Evolutionary conservation across 306 rosid genomes (phyloP).

Genomic region (Begonia masoniana): DNA sequence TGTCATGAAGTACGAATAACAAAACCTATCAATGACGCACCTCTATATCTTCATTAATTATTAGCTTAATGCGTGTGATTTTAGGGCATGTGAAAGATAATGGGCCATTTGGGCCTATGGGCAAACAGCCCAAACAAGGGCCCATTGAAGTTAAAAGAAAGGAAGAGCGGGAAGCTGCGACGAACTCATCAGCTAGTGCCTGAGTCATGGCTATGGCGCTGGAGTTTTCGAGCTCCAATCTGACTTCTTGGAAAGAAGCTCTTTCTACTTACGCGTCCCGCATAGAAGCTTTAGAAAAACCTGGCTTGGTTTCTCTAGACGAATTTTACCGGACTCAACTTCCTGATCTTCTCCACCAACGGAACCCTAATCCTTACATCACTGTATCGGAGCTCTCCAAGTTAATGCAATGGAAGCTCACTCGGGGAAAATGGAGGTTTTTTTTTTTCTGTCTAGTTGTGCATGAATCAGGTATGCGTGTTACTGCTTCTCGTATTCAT

Average conservation of each 20-base stretch:
- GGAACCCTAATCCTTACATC: conserved; percentile 79
- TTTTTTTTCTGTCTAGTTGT: not conserved
- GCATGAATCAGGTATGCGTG: not conserved
- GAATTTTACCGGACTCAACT: conserved; percentile 51
- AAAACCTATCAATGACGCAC: too few relatives aligned
- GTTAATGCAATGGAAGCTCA: conserved; percentile 91
- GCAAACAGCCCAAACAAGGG: too few relatives aligned
- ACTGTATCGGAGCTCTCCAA: conserved; percentile 56
- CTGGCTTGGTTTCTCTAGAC: conserved; percentile 46
- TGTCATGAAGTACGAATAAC: too few relatives aligned
- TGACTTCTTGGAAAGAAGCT: conserved; percentile 44
- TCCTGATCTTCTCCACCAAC: conserved; percentile 43
- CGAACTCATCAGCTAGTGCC: not conserved
- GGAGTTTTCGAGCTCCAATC: conserved; percentile 42
- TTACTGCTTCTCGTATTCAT: not conserved
- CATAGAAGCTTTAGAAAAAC: conserved; percentile 42
- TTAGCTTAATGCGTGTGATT: too few relatives aligned
- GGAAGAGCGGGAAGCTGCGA: too few relatives aligned
- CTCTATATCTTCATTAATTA: too few relatives aligned
- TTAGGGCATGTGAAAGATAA: too few relatives aligned
- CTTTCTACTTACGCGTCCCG: conserved; percentile 37
- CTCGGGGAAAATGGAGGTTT: conserved; percentile 93
- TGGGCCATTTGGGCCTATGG: too few relatives aligned
- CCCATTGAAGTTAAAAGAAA: too few relatives aligned
- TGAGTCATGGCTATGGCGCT: conserved; percentile 8